Percentiles rank a stretch among this genome's conserved stretches.
Evolutionary conservation across 2,329 filamentous ascomycete genomes (phyloP).

Genomic region (Endocalyx cinctus): DNA sequence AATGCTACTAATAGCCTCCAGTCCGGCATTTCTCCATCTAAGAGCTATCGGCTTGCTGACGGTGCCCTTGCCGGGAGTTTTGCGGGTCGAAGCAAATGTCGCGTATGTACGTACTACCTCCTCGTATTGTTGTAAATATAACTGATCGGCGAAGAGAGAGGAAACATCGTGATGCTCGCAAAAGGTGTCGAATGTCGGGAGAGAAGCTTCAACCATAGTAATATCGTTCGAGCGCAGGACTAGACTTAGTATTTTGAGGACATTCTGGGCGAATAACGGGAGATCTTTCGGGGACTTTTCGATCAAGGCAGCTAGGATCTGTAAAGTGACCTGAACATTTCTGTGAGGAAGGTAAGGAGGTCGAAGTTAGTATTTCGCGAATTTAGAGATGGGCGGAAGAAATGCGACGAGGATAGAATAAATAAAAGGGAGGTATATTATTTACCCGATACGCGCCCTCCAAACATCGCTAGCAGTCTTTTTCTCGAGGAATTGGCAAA

Average conservation of each 20-base stretch:
- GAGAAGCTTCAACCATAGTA: conserved; percentile 85
- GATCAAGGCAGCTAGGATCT: conserved; percentile 86
- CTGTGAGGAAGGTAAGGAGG: conserved; percentile 36
- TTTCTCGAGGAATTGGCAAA: conserved; percentile 90
- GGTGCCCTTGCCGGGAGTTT: conserved; percentile 45
- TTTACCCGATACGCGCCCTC: conserved; percentile 78
- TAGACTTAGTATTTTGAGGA: conserved; percentile 78
- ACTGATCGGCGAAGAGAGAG: conserved; percentile 78
- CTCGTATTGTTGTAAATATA: conserved; percentile 78
- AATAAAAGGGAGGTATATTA: conserved; percentile 11
- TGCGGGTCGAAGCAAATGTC: conserved; percentile 66
- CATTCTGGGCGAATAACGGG: conserved; percentile 78
- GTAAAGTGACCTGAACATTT: conserved; percentile 90
- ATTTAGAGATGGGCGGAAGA: conserved; percentile 1
- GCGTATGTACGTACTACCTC: conserved; percentile 77
- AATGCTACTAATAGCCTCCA: conserved; percentile 76
- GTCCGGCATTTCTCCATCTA: conserved; percentile 69
- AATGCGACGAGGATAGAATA: conserved; percentile 3
- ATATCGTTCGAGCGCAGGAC: conserved; percentile 84
- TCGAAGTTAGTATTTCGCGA: no score
- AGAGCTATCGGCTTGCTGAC: conserved; percentile 70
- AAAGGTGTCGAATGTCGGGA: conserved; percentile 81
- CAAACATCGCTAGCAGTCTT: conserved; percentile 89
- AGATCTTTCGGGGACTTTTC: conserved; percentile 90
- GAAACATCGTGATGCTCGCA: conserved; percentile 85